These are phyloP conservation scores for Yarrowia deformans DNA, from an alignment of 805 yeast species.

Conservation along the genomic window DNA sequence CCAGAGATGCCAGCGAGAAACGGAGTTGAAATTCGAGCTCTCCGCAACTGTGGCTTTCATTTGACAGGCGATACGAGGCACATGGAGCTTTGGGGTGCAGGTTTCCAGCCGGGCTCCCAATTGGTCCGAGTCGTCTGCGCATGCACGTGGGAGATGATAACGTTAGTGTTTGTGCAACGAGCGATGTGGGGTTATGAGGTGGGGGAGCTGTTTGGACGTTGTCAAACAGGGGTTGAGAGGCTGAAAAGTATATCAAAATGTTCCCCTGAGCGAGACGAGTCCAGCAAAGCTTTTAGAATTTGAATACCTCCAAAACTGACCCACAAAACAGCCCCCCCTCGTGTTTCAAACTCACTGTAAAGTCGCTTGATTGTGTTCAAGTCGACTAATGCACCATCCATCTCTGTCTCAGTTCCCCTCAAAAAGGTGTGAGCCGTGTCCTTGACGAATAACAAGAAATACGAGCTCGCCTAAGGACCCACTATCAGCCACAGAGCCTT, in stretches of 20 bases:
- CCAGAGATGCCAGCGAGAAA: neutral
- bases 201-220: neutral
- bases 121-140: constrained; percentile 33
- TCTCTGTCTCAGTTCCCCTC: constrained; percentile 35
- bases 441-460: too few relatives aligned
- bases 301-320: neutral
- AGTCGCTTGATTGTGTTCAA: neutral
- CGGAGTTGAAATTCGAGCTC: neutral
- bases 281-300: neutral
- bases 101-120: constrained; percentile 20
- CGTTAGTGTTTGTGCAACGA: neutral
- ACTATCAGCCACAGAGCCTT: too few relatives aligned
- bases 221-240: neutral
- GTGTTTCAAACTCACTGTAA: too few relatives aligned
- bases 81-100: neutral
- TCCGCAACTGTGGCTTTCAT: constrained; percentile 1
- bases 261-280: neutral
- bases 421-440: neutral
- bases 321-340: too few relatives aligned
- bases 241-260: neutral
- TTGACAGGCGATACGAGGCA: neutral
- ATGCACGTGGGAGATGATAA: constrained; percentile 17
- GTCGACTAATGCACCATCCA: constrained; percentile 25
- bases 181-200: constrained; percentile 1
- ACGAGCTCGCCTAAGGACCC: too few relatives aligned